phyloP scores from a whole-genome alignment of 2,329 filamentous ascomycete genomes.

The Aspergillus novoparasiticus region DNA sequence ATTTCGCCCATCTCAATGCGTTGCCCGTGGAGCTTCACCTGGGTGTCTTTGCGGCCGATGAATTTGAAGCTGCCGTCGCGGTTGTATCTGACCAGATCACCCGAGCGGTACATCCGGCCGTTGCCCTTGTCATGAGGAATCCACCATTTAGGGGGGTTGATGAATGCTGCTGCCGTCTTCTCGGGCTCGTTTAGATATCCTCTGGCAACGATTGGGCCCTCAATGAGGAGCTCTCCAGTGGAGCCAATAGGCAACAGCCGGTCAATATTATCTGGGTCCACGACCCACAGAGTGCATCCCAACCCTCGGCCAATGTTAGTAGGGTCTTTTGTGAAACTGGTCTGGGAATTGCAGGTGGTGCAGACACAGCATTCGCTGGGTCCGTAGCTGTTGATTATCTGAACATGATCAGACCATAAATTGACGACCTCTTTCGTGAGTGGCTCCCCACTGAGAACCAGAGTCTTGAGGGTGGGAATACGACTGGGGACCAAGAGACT shows the following conservation, averaged over 20 bases:
- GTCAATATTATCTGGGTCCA: background rate
- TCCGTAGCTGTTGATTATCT: slow-evolving; percentile 5
- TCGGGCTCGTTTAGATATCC: slow-evolving; percentile 21
- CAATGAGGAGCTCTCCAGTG: slow-evolving; percentile 8
- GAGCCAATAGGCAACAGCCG: slow-evolving; percentile 7
- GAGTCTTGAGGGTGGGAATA: background rate
- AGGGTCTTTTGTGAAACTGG: background rate
- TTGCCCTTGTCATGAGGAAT: background rate
- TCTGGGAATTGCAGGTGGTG: background rate
- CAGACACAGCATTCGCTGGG: slow-evolving; percentile 6
- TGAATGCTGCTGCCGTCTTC: slow-evolving; percentile 20
- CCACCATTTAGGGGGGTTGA: slow-evolving; percentile 25
- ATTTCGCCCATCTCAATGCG: slow-evolving; percentile 10
- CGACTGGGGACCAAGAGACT: background rate
- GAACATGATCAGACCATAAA: background rate
- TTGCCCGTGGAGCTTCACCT: slow-evolving; percentile 12
- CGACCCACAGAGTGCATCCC: slow-evolving; percentile 9
- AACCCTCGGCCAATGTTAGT: slow-evolving; percentile 6
- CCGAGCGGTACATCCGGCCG: slow-evolving; percentile 28
- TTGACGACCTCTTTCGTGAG: background rate
- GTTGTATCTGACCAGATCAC: slow-evolving; percentile 32
- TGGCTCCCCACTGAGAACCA: slow-evolving; percentile 4
- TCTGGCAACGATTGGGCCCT: slow-evolving; percentile 5
- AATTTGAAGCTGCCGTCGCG: slow-evolving; percentile 21
- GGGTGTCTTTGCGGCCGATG: slow-evolving; percentile 9